Evolutionary conservation across 345 rosid genomes (phyloP).

Genomic region (Rhodamnia rubescens): DNA sequence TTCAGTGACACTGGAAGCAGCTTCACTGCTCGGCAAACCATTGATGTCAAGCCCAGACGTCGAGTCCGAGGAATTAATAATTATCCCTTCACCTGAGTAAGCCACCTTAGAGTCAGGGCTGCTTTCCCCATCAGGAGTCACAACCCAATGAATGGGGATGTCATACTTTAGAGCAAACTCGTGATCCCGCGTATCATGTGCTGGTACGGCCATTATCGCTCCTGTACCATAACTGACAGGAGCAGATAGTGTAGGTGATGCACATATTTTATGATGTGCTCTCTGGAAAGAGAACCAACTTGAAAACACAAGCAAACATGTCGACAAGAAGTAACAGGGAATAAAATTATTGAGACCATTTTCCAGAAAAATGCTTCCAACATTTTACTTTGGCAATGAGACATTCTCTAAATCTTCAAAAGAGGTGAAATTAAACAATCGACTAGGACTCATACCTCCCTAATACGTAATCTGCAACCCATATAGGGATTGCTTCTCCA

Average conservation of each 20-base stretch:
- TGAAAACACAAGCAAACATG: not conserved
- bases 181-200: conserved; percentile 75
- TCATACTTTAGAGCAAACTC: conserved; percentile 74
- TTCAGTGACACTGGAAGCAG: conserved; percentile 51
- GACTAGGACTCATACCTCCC: conserved; percentile 33
- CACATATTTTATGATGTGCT: not conserved
- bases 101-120: conserved; percentile 34
- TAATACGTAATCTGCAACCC: conserved; percentile 93
- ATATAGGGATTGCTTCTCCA: conserved; percentile 78
- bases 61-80: conserved; percentile 53
- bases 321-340: not conserved
- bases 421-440: not conserved
- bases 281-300: not conserved
- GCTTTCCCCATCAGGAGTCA: conserved; percentile 31
- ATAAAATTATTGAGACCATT: not conserved
- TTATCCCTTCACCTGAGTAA: conserved; percentile 48
- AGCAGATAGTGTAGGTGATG: not conserved
- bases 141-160: conserved; percentile 67
- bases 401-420: not conserved
- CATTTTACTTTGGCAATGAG: not conserved
- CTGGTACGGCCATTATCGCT: conserved; percentile 96
- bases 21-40: conserved; percentile 58
- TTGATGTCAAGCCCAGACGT: conserved; percentile 64
- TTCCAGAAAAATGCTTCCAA: not conserved
- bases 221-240: conserved; percentile 85